These are phyloP conservation scores for Fusarium tanahbumbuense DNA, from an alignment of 2,329 filamentous ascomycete species.

Conservation along the genomic window DNA sequence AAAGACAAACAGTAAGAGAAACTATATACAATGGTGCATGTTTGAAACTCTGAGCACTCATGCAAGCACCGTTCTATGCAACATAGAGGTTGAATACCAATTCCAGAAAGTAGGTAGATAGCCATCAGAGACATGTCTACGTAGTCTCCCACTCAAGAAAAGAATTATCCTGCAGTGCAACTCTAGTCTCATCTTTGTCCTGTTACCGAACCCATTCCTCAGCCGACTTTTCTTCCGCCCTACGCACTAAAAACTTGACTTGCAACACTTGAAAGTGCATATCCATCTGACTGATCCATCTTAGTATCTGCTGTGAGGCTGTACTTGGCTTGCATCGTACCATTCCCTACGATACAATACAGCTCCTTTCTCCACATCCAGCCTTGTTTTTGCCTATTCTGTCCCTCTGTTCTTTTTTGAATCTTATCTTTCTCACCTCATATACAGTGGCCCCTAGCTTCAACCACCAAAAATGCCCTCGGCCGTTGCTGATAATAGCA, in stretches of 20 bases:
- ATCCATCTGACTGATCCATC: background rate
- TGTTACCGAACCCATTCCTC: conserved; percentile 28
- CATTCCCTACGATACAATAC: background rate
- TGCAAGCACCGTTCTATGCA: background rate
- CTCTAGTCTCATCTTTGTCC: conserved; percentile 12
- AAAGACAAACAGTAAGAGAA: background rate
- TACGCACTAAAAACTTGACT: conserved; percentile 32
- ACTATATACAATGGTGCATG: background rate
- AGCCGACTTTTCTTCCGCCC: conserved; percentile 38
- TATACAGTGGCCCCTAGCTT: conserved; percentile 3
- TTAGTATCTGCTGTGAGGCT: conserved; percentile 8
- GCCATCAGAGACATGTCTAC: conserved; percentile 4
- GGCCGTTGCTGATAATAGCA: conserved; percentile 16
- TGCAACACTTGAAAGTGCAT: background rate
- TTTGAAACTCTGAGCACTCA: background rate
- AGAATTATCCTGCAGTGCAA: conserved; percentile 24
- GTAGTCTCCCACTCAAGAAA: background rate
- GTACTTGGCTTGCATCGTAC: conserved; percentile 15
- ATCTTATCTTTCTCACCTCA: background rate
- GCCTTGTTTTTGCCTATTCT: conserved; percentile 10
- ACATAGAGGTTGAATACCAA: background rate
- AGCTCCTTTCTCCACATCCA: background rate
- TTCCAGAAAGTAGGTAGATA: background rate
- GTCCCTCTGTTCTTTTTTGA: background rate
- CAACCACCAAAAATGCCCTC: conserved; percentile 37